Conservation (phyloP, 306 rosid genomes). For the Rubus parviflorus region DNA sequence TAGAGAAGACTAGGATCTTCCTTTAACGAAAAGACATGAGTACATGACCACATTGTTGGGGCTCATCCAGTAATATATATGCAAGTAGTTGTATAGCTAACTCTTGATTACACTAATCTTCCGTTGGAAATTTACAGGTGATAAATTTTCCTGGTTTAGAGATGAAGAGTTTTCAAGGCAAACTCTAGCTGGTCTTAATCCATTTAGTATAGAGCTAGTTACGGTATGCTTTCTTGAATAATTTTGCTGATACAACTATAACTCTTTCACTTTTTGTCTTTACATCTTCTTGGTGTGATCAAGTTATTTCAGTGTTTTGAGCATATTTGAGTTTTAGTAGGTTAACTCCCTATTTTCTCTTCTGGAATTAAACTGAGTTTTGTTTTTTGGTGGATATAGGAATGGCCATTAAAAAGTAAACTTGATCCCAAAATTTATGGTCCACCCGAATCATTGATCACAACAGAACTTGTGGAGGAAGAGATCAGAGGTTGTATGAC, state of each 20-base stretch:
- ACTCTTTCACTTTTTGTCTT: not conserved
- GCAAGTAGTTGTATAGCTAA: too few species aligned
- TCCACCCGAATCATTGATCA: conserved; percentile 39
- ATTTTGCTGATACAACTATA: not conserved
- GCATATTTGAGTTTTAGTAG: not conserved
- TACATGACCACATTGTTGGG: too few species aligned
- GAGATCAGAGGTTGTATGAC: conserved; percentile 38
- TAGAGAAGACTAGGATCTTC: not conserved
- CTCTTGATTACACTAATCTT: not conserved
- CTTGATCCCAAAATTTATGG: conserved; percentile 42
- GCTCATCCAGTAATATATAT: too few species aligned
- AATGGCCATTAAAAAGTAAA: conserved; percentile 47
- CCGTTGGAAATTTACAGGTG: conserved; percentile 26
- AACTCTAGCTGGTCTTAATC: conserved; percentile 49
- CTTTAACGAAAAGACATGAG: not conserved
- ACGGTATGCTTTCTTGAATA: conserved; percentile 18
- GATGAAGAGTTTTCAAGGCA: conserved; percentile 52
- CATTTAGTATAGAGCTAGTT: conserved; percentile 32
- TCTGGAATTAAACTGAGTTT: not conserved
- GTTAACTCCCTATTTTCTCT: not conserved
- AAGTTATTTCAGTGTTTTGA: not conserved
- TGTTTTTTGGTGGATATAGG: conserved; percentile 10
- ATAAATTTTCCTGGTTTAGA: conserved; percentile 42
- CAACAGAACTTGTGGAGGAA: conserved; percentile 26
- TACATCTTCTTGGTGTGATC: not conserved